phyloP scores from a whole-genome alignment of 129 eudicot genomes.

The Glebionis coronaria region DNA sequence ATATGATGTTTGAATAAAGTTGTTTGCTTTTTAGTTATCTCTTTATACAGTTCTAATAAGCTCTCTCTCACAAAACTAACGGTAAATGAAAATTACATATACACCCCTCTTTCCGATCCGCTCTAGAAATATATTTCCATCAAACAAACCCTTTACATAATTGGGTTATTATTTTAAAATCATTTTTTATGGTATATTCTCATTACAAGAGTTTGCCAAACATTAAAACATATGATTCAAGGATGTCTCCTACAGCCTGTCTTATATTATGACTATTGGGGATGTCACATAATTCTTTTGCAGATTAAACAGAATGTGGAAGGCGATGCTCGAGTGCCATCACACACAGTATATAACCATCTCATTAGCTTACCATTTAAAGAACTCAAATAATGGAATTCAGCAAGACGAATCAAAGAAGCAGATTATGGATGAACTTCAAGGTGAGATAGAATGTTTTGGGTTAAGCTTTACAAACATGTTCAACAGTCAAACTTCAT shows the following conservation, averaged over 20 bases:
- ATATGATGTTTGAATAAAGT: no score
- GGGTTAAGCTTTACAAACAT: slow-evolving; percentile 83
- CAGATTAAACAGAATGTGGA: slow-evolving; percentile 95
- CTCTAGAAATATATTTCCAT: background rate
- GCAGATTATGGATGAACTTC: slow-evolving; percentile 64
- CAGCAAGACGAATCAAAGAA: slow-evolving; percentile 58
- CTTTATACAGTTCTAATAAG: background rate
- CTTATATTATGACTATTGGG: background rate
- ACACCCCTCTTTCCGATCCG: background rate
- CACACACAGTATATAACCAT: slow-evolving; percentile 90
- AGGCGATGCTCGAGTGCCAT: slow-evolving; percentile 95
- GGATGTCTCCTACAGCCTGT: no score
- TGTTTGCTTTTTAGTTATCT: background rate
- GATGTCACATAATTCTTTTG: slow-evolving; percentile 17
- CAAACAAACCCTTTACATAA: no score
- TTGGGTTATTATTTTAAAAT: no score
- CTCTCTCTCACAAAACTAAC: background rate
- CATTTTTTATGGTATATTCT: no score
- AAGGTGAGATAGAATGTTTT: slow-evolving; percentile 76
- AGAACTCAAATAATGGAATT: slow-evolving; percentile 28
- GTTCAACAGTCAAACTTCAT: slow-evolving; percentile 75
- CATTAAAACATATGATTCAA: background rate
- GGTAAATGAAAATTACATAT: background rate
- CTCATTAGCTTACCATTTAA: slow-evolving; percentile 85
- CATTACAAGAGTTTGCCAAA: background rate